phyloP scores from a whole-genome alignment of 257 asterid genomes.

The Asclepias syriaca region DNA sequence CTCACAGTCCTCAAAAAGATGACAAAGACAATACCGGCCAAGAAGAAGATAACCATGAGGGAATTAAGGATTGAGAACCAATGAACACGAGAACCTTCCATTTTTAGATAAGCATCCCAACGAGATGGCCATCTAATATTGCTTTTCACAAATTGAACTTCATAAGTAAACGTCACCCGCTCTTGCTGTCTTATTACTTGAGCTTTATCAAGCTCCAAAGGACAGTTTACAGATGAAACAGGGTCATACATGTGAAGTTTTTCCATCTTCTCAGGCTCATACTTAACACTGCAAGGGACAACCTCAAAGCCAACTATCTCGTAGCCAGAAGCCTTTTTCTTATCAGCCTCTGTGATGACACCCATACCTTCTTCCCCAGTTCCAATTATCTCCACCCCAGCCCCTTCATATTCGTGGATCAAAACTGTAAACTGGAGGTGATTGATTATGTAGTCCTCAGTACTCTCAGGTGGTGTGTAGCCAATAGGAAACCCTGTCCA shows the following conservation, averaged over 20 bases:
- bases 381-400: slow-evolving; percentile 19
- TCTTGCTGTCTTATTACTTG: slow-evolving; percentile 65
- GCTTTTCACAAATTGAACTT: slow-evolving; percentile 73
- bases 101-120: slow-evolving; percentile 84
- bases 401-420: slow-evolving; percentile 39
- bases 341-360: slow-evolving; percentile 32
- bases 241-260: slow-evolving; percentile 55
- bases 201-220: slow-evolving; percentile 52
- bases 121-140: slow-evolving; percentile 78
- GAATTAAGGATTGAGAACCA: slow-evolving; percentile 89
- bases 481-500: slow-evolving; percentile 89
- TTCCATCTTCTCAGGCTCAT: slow-evolving; percentile 61
- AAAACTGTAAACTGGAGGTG: slow-evolving; percentile 68
- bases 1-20: slow-evolving; percentile 79
- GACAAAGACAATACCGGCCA: slow-evolving; percentile 84
- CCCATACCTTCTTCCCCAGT: slow-evolving; percentile 24
- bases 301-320: slow-evolving; percentile 88
- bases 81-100: slow-evolving; percentile 86
- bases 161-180: slow-evolving; percentile 70
- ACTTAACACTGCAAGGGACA: slow-evolving; percentile 66
- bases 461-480: slow-evolving; percentile 54
- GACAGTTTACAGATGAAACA: slow-evolving; percentile 44
- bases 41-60: slow-evolving; percentile 71
- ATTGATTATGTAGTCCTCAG: slow-evolving; percentile 66
- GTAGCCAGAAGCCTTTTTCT: slow-evolving; percentile 58